A percentile compares a stretch with the other conserved stretches of the same genome.
These are phyloP conservation scores for Acorus gramineus DNA, from an alignment of 106 monocot genomes.

Conservation along the genomic window DNA sequence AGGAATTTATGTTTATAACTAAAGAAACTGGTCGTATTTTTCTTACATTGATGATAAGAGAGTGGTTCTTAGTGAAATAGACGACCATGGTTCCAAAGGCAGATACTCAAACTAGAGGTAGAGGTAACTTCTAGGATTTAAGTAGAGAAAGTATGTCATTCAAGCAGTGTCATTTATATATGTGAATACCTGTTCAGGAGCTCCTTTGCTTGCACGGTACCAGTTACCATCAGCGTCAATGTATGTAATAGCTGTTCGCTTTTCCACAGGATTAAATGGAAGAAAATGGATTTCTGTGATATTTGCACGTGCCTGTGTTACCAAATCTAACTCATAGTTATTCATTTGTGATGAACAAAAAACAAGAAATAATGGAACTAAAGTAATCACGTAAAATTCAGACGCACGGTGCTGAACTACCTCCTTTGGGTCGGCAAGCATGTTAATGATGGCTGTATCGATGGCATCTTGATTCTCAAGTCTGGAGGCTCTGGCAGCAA, in stretches of 20 bases:
- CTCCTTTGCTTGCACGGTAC: conserved; percentile 62
- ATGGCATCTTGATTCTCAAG: conserved; percentile 67
- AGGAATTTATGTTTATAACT: no score
- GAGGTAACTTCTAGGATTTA: no score
- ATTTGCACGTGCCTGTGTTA: conserved; percentile 35
- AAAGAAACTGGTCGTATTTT: no score
- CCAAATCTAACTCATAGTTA: no score
- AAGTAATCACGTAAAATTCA: neutral
- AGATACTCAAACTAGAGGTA: no score
- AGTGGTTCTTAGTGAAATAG: no score
- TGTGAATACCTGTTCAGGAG: conserved; percentile 48
- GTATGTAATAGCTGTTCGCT: conserved; percentile 64
- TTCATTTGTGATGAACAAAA: no score
- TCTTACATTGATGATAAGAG: no score
- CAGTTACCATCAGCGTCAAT: conserved; percentile 45
- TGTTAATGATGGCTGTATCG: conserved; percentile 45
- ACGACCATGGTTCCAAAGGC: no score
- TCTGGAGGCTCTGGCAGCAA: conserved; percentile 63
- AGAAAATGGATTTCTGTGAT: conserved; percentile 60
- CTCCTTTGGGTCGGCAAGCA: conserved; percentile 66
- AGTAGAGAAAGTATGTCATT: no score
- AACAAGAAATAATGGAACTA: neutral
- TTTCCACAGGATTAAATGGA: conserved; percentile 64
- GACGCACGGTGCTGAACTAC: conserved; percentile 9
- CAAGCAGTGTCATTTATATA: neutral